Percentiles rank a stretch among this genome's conserved stretches.
phyloP scores from a whole-genome alignment of 495 filamentous ascomycete species.

The Talaromyces trachyspermus region DNA sequence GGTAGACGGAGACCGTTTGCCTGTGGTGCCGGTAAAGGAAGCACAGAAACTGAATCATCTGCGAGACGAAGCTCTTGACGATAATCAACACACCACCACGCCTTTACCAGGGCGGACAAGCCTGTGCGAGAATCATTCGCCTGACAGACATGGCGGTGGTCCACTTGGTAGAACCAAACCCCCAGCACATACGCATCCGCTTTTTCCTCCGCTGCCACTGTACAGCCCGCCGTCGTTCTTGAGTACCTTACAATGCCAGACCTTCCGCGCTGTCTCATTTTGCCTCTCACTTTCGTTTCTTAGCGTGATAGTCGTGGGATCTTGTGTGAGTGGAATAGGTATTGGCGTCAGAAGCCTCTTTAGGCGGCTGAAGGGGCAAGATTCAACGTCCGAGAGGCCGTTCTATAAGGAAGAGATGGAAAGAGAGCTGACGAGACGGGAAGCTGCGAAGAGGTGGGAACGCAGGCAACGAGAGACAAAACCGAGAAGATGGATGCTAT shows the following conservation, averaged over 20 bases:
- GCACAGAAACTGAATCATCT: slow-evolving; percentile 60
- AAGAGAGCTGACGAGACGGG: slow-evolving; percentile 42
- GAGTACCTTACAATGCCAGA: slow-evolving; percentile 53
- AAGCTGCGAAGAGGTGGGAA: slow-evolving; percentile 56
- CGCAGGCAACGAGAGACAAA: slow-evolving; percentile 22
- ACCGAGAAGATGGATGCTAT: slow-evolving; percentile 2
- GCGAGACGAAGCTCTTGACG: slow-evolving; percentile 40
- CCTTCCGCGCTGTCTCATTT: slow-evolving; percentile 58
- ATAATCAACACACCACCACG: slow-evolving; percentile 9
- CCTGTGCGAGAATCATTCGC: neutral
- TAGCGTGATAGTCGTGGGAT: slow-evolving; percentile 63
- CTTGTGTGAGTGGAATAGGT: slow-evolving; percentile 55
- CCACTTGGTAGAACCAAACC: slow-evolving; percentile 32
- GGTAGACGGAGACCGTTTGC: slow-evolving; percentile 54
- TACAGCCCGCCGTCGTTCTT: slow-evolving; percentile 68
- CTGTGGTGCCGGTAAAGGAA: slow-evolving; percentile 56
- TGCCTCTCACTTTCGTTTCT: slow-evolving; percentile 73
- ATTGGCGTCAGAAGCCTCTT: slow-evolving; percentile 37
- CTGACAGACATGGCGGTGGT: slow-evolving; percentile 19
- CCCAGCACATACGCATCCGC: slow-evolving; percentile 63
- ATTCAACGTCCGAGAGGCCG: slow-evolving; percentile 52
- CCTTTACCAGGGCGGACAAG: neutral
- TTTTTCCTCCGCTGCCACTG: slow-evolving; percentile 81
- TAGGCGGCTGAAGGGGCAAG: slow-evolving; percentile 41
- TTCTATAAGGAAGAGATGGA: slow-evolving; percentile 67